Conservation (phyloP, 352 stramenopile species). For the Pythium plurisporium region DNA sequence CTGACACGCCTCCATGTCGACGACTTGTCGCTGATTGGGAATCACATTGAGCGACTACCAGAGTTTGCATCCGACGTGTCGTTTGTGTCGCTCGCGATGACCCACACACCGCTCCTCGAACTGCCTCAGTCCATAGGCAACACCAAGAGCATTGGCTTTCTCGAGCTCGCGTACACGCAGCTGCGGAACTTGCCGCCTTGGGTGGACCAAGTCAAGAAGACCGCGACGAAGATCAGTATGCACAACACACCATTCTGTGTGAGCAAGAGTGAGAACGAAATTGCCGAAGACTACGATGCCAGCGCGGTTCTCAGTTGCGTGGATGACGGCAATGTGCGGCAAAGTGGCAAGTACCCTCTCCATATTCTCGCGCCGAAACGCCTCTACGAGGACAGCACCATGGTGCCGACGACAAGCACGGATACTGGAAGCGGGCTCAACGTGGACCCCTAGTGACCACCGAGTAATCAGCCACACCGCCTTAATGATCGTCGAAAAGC, state of each 20-base stretch:
- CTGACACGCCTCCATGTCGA: conserved; percentile 13
- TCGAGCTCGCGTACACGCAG: conserved; percentile 16
- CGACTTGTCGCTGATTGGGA: conserved; percentile 26
- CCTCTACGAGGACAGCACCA: background rate
- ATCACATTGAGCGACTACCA: conserved; percentile 7
- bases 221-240: conserved; percentile 27
- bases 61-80: background rate
- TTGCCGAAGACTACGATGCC: background rate
- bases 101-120: conserved; percentile 21
- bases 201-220: conserved; percentile 12
- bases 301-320: conserved; percentile 14
- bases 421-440: no score
- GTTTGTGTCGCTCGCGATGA: conserved; percentile 24
- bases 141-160: conserved; percentile 11
- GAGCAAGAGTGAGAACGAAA: background rate
- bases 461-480: no score
- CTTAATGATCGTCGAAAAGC: no score
- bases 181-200: conserved; percentile 14
- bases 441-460: no score
- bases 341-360: conserved; percentile 20
- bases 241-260: conserved; percentile 32
- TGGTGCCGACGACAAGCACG: background rate
- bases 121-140: conserved; percentile 12
- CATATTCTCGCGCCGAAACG: conserved; percentile 11
- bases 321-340: background rate